Conservation (phyloP, 192 early-diverging fungal genomes). For the Anaeromyces robustus region DNA sequence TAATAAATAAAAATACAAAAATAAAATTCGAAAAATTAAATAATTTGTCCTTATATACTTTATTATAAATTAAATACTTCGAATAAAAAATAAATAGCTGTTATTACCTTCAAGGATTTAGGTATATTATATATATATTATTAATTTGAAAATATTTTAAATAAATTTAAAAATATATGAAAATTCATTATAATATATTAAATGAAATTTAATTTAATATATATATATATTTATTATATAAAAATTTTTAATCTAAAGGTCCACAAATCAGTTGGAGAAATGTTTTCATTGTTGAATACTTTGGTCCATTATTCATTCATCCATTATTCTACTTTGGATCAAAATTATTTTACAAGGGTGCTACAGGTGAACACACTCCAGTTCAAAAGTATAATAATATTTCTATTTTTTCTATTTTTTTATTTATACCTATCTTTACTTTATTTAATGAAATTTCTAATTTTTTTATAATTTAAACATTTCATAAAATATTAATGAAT, state of each 20-base stretch:
- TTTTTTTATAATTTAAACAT: no score
- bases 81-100: background rate
- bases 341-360: constrained; percentile 45
- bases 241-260: constrained; percentile 16
- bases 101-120: background rate
- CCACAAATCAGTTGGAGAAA: constrained; percentile 89
- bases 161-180: no score
- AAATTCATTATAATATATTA: no score
- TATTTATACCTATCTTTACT: background rate
- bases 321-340: constrained; percentile 67
- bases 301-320: constrained; percentile 78
- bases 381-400: constrained; percentile 35
- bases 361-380: constrained; percentile 40
- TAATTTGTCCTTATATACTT: background rate
- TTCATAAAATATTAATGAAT: no score
- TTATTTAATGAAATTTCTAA: constrained; percentile 1
- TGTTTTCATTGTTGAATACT: constrained; percentile 86
- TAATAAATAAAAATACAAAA: background rate
- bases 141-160: no score
- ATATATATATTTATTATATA: background rate
- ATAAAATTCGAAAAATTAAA: no score
- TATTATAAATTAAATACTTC: background rate
- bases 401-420: background rate
- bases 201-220: background rate
- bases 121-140: background rate